Percentiles rank a stretch among this genome's conserved stretches.
Conservation (phyloP, 371 early-diverging fungal genomes). For the Mortierella sp. region DNA sequence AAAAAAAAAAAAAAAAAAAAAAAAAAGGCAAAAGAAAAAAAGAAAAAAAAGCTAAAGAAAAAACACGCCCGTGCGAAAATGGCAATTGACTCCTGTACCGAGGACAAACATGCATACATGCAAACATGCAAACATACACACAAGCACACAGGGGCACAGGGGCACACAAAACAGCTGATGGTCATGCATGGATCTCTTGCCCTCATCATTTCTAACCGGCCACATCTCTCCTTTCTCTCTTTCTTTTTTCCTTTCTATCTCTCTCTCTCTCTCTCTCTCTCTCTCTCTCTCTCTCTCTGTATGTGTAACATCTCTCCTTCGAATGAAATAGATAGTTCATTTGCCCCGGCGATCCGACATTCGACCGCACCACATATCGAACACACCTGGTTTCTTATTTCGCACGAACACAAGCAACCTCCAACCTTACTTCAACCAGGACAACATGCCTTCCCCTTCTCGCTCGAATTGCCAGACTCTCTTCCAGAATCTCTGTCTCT, state of each 20-base stretch:
- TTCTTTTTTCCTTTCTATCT: neutral
- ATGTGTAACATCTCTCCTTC: neutral
- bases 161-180: too few relatives aligned
- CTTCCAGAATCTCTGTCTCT: slow-evolving; percentile 55
- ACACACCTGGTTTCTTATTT: slow-evolving; percentile 40
- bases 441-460: slow-evolving; percentile 57
- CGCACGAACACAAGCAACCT: slow-evolving; percentile 49
- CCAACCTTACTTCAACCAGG: slow-evolving; percentile 46
- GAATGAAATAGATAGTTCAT: slow-evolving; percentile 35
- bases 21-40: neutral
- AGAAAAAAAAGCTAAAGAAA: neutral
- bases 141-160: too few relatives aligned
- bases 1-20: neutral
- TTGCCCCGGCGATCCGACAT: slow-evolving; percentile 40
- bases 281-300: neutral
- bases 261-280: neutral
- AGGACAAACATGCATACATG: too few relatives aligned
- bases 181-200: too few relatives aligned
- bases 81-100: too few relatives aligned
- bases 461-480: slow-evolving; percentile 53
- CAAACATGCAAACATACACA: too few relatives aligned
- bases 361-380: slow-evolving; percentile 47
- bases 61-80: neutral
- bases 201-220: too few relatives aligned
- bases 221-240: neutral